Conservation (phyloP, 306 rosid species). For the Pyrus bretschneideri region DNA sequence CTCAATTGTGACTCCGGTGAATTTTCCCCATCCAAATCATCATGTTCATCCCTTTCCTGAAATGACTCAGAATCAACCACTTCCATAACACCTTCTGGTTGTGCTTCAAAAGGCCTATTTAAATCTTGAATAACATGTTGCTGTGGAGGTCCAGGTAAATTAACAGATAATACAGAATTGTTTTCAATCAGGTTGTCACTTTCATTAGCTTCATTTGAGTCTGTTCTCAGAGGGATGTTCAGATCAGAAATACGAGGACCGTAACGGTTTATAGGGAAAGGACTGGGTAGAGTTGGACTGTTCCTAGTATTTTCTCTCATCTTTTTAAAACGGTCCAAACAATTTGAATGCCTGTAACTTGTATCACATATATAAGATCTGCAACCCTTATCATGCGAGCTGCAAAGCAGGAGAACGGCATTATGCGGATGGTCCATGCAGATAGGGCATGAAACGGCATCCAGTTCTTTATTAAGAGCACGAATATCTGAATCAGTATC, state of each 20-base stretch:
- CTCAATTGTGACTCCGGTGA: slow-evolving; percentile 51
- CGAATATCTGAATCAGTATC: slow-evolving; percentile 79
- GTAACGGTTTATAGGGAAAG: slow-evolving; percentile 52
- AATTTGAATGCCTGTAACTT: slow-evolving; percentile 96
- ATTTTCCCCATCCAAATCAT: slow-evolving; percentile 52
- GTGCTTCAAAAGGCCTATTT: slow-evolving; percentile 52
- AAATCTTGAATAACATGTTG: slow-evolving; percentile 55
- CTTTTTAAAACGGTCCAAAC: slow-evolving; percentile 92
- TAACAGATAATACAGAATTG: slow-evolving; percentile 54
- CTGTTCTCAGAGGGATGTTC: slow-evolving; percentile 44
- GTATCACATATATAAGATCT: slow-evolving; percentile 92
- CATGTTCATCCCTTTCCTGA: slow-evolving; percentile 56
- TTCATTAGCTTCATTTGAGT: slow-evolving; percentile 59
- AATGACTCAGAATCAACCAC: slow-evolving; percentile 66
- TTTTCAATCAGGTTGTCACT: slow-evolving; percentile 56
- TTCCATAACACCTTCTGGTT: slow-evolving; percentile 54
- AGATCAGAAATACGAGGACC: slow-evolving; percentile 56
- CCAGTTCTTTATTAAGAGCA: slow-evolving; percentile 97
- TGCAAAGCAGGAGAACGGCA: slow-evolving; percentile 96
- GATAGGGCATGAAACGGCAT: slow-evolving; percentile 93
- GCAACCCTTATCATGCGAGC: slow-evolving; percentile 98
- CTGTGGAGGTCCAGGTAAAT: slow-evolving; percentile 55
- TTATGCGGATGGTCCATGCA: slow-evolving; percentile 99
- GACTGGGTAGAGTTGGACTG: slow-evolving; percentile 56
- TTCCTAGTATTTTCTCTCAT: slow-evolving; percentile 50